phyloP scores from a whole-genome alignment of 2,329 filamentous ascomycete species.

The Colletotrichum brevisporum region DNA sequence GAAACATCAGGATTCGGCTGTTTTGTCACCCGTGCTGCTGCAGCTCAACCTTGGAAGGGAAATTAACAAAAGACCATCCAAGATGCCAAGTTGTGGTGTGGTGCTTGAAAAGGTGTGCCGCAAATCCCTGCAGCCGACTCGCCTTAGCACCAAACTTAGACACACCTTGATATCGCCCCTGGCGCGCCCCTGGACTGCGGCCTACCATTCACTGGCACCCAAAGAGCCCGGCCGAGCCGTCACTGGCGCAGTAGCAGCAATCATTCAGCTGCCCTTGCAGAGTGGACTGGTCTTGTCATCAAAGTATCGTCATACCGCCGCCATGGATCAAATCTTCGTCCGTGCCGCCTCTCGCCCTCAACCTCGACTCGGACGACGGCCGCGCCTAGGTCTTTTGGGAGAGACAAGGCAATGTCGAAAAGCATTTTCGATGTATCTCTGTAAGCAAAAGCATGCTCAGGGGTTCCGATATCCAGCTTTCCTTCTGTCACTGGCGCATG shows the following conservation, averaged over 20 bases:
- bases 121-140: constrained; percentile 33
- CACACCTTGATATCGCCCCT: constrained; percentile 35
- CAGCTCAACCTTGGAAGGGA: constrained; percentile 40
- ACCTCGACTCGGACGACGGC: constrained; percentile 17
- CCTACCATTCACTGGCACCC: constrained; percentile 15
- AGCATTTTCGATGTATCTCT: background rate
- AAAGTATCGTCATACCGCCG: constrained; percentile 33
- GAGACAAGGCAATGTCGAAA: constrained; percentile 19
- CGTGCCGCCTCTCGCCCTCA: constrained; percentile 26
- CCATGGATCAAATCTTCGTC: constrained; percentile 34
- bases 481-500: constrained; percentile 1
- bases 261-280: constrained; percentile 16
- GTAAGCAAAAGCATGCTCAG: constrained; percentile 18
- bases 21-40: constrained; percentile 36
- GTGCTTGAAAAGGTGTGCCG: constrained; percentile 38
- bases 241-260: constrained; percentile 20
- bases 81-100: constrained; percentile 36
- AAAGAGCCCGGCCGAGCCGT: constrained; percentile 21
- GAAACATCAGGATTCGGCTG: constrained; percentile 33
- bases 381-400: constrained; percentile 12
- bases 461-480: constrained; percentile 8
- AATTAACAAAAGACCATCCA: constrained; percentile 40
- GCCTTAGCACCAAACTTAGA: constrained; percentile 40
- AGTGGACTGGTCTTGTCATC: constrained; percentile 30
- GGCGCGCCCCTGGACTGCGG: constrained; percentile 29